phyloP scores from a whole-genome alignment of 192 early-diverging fungal species.

The Backusella parvicylindrica region DNA sequence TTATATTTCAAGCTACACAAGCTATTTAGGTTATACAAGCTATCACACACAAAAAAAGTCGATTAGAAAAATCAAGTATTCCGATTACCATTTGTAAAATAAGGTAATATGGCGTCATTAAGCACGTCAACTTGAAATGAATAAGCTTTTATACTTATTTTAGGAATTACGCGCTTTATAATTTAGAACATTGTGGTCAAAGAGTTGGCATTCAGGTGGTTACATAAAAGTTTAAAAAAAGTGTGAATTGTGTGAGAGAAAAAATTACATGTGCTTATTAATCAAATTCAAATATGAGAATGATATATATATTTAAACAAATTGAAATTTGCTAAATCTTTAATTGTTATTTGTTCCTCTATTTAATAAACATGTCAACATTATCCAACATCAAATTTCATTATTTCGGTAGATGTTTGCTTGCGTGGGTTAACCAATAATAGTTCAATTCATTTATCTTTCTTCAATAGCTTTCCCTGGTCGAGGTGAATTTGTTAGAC shows the following conservation, averaged over 20 bases:
- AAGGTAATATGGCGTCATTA: not conserved
- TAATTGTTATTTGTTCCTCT: not conserved
- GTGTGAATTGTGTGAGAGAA: not conserved
- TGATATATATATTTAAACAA: not conserved
- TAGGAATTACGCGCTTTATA: not conserved
- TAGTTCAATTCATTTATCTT: not conserved
- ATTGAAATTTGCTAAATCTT: not conserved
- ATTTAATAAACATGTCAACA: not conserved
- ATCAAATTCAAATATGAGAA: not conserved
- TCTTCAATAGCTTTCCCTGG: not conserved
- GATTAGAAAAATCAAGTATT: no score
- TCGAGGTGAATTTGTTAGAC: not conserved
- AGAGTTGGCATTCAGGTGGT: not conserved
- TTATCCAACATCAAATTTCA: not conserved
- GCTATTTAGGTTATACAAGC: no score
- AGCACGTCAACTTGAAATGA: not conserved
- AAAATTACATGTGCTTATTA: not conserved
- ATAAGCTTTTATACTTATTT: not conserved
- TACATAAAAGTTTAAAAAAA: not conserved
- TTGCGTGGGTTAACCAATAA: no score
- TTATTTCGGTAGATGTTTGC: not conserved
- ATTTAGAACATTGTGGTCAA: not conserved
- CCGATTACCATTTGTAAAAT: no score
- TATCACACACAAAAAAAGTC: no score
- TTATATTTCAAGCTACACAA: no score